Evolutionary conservation across 192 early-diverging fungal species (phyloP).

Genomic region (Mortierella claussenii): DNA sequence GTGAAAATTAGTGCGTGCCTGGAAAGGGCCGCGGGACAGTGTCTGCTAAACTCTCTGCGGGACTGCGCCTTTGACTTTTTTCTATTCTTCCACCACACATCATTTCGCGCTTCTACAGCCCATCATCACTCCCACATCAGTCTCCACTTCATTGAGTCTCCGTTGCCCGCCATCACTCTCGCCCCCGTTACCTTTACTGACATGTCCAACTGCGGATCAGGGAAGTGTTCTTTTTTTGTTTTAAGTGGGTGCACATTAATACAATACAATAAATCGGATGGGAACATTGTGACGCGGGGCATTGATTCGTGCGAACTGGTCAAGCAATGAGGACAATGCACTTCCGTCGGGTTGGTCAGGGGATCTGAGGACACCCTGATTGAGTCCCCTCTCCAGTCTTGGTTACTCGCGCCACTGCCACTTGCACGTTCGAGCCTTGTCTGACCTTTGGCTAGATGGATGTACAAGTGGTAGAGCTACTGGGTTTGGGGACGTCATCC

Average conservation of each 20-base stretch:
- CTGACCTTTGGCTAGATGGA: slow-evolving; percentile 26
- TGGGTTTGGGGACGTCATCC: slow-evolving; percentile 17
- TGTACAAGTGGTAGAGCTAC: slow-evolving; percentile 26
- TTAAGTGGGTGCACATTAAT: neutral
- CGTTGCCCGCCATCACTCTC: too few species aligned
- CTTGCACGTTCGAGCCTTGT: slow-evolving; percentile 25
- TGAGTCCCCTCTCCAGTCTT: slow-evolving; percentile 42
- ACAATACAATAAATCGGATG: slow-evolving; percentile 2
- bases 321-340: slow-evolving; percentile 27
- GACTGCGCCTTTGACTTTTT: too few species aligned
- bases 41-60: too few species aligned
- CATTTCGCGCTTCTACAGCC: too few species aligned
- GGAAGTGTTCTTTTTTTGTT: neutral
- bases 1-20: too few species aligned
- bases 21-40: too few species aligned
- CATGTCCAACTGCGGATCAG: too few species aligned
- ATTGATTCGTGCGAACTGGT: slow-evolving; percentile 23
- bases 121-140: too few species aligned
- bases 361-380: slow-evolving; percentile 32
- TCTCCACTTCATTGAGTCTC: too few species aligned
- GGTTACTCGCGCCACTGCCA: slow-evolving; percentile 37
- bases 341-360: slow-evolving; percentile 30
- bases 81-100: too few species aligned
- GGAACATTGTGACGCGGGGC: slow-evolving; percentile 35
- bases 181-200: too few species aligned